These are phyloP conservation scores for Blastocystis sp. DNA, from an alignment of 352 stramenopile species.

Conservation along the genomic window DNA sequence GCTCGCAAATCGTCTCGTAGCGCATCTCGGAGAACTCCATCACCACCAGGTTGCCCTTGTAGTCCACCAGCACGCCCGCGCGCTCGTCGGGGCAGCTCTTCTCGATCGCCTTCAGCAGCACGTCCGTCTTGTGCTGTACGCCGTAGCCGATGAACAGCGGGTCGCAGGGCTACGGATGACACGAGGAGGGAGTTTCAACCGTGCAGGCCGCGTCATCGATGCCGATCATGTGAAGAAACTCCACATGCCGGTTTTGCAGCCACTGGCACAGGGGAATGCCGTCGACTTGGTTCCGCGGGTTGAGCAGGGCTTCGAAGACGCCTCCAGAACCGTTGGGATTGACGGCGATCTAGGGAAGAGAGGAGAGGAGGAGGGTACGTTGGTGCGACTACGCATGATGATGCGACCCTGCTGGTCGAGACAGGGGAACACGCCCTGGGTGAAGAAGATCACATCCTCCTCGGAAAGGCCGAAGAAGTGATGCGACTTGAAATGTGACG, in stretches of 20 bases:
- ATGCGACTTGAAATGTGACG: background rate
- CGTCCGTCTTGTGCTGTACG: background rate
- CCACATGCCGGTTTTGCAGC: background rate
- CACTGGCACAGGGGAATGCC: background rate
- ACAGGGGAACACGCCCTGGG: background rate
- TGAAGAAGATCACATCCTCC: background rate
- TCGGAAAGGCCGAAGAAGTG: background rate
- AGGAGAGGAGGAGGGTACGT: background rate
- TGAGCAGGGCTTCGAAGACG: background rate
- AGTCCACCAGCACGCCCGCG: background rate
- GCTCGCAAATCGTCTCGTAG: background rate
- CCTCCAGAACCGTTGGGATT: background rate
- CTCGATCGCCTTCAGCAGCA: background rate
- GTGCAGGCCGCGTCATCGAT: background rate
- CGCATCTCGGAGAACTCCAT: background rate
- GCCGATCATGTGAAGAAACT: background rate
- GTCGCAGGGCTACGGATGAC: background rate
- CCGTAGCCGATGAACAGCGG: background rate
- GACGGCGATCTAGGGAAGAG: background rate
- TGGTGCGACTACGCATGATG: background rate
- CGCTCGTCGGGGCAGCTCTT: background rate
- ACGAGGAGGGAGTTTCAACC: background rate
- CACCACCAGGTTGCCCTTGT: background rate
- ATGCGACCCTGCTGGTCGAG: background rate
- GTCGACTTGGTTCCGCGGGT: background rate